phyloP scores from a whole-genome alignment of 768 basidiomycete genomes.

The Punctularia strigosozonata region DNA sequence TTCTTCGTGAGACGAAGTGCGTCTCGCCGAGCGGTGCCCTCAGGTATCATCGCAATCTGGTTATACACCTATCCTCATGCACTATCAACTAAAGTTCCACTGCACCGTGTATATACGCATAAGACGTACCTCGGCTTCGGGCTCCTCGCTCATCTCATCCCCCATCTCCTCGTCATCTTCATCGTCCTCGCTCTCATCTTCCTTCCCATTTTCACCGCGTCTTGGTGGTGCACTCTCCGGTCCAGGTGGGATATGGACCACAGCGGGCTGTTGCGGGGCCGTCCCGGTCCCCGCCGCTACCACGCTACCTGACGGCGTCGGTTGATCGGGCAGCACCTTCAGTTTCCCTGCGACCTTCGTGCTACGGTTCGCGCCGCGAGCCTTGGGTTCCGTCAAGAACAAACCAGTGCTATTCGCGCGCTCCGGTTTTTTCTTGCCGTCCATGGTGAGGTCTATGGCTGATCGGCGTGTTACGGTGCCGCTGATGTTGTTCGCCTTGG shows the following conservation, averaged over 20 bases:
- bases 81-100: background rate
- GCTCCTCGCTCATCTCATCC: constrained; percentile 35
- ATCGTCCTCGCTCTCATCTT: constrained; percentile 61
- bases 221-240: constrained; percentile 3
- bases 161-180: constrained; percentile 46
- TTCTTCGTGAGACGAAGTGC: constrained; percentile 86
- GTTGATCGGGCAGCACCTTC: constrained; percentile 77
- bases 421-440: no score
- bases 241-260: background rate
- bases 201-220: constrained; percentile 22
- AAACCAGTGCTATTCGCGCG: no score
- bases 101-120: background rate
- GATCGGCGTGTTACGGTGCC: no score
- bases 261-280: constrained; percentile 1
- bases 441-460: no score
- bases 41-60: constrained; percentile 88
- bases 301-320: background rate
- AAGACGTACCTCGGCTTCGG: constrained; percentile 46
- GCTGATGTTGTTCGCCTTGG: no score
- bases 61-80: constrained; percentile 61
- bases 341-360: constrained; percentile 79
- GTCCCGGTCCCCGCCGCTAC: constrained; percentile 1
- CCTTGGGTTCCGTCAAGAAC: constrained; percentile 35
- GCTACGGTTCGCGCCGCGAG: constrained; percentile 64
- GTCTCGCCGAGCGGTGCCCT: constrained; percentile 87